A percentile compares a stretch with the other conserved stretches of the same genome.
Evolutionary conservation across 2,329 filamentous ascomycete species (phyloP).

Genomic region (Sarocladium brachiariae): DNA sequence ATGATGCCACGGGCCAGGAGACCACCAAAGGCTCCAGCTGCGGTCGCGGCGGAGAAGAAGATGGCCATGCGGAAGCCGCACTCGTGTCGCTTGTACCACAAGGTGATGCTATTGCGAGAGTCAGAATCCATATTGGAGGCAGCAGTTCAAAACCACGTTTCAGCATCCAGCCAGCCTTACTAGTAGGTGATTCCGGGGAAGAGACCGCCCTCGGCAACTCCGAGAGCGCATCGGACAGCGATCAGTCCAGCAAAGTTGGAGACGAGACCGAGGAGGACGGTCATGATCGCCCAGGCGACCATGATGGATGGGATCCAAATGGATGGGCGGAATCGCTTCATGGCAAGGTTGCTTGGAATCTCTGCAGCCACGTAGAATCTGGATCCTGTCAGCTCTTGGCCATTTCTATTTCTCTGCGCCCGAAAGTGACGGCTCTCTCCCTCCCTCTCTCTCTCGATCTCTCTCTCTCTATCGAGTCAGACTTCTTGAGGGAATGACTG

Average conservation of each 20-base stretch:
- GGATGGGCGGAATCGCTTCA: slow-evolving; percentile 46
- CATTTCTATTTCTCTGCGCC: no score
- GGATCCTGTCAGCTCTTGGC: not conserved
- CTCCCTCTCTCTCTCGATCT: not conserved
- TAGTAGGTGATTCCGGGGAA: slow-evolving; percentile 58
- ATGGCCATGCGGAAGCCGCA: slow-evolving; percentile 55
- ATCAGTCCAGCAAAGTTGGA: slow-evolving; percentile 42
- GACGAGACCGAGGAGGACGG: slow-evolving; percentile 47
- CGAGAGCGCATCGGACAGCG: slow-evolving; percentile 38
- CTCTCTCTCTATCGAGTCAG: not conserved
- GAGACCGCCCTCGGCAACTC: slow-evolving; percentile 47
- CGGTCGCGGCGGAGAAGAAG: slow-evolving; percentile 50
- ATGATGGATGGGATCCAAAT: slow-evolving; percentile 47
- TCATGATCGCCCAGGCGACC: slow-evolving; percentile 41
- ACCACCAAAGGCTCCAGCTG: slow-evolving; percentile 57
- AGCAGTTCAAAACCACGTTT: not conserved
- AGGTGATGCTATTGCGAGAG: slow-evolving; percentile 34
- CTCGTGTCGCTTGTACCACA: slow-evolving; percentile 55
- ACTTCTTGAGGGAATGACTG: no score
- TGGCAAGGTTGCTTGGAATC: slow-evolving; percentile 50
- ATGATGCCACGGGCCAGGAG: slow-evolving; percentile 53
- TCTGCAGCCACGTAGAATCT: slow-evolving; percentile 44
- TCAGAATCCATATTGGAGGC: not conserved
- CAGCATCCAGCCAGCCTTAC: no score
- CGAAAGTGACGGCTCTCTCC: no score